These are phyloP conservation scores for Dioscorea dumetorum DNA, from an alignment of 106 monocot genomes.

Conservation along the genomic window DNA sequence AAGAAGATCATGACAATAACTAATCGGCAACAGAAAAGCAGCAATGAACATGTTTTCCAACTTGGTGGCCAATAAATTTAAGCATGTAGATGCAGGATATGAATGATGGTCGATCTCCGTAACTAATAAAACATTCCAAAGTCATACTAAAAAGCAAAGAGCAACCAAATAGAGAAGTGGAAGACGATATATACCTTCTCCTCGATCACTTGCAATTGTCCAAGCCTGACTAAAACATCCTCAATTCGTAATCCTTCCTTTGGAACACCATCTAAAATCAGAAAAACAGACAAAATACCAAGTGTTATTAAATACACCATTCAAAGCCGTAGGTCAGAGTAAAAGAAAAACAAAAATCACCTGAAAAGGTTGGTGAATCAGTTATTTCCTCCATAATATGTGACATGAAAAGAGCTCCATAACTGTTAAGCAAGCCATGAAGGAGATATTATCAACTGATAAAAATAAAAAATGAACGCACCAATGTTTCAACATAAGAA, in stretches of 20 bases:
- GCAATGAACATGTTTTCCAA: too few species aligned
- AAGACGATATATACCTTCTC: slow-evolving; percentile 54
- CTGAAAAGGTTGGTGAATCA: slow-evolving; percentile 67
- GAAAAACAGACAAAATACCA: slow-evolving; percentile 6
- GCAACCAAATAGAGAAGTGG: too few species aligned
- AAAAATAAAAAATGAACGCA: too few species aligned
- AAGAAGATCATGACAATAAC: too few species aligned
- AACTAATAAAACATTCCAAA: too few species aligned
- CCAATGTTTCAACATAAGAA: too few species aligned
- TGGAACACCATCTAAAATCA: slow-evolving; percentile 85
- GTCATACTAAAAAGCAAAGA: too few species aligned
- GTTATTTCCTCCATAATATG: slow-evolving; percentile 66
- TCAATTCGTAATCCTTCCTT: slow-evolving; percentile 80
- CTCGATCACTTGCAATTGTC: slow-evolving; percentile 55
- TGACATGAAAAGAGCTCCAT: slow-evolving; percentile 77
- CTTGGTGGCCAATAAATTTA: too few species aligned
- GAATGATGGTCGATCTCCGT: too few species aligned
- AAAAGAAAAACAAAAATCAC: slow-evolving; percentile 16
- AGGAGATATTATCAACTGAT: too few species aligned
- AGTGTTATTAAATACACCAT: background rate
- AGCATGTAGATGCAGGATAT: too few species aligned
- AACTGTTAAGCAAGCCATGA: slow-evolving; percentile 34
- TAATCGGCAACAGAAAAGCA: too few species aligned
- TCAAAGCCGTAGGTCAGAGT: background rate
- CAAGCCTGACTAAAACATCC: slow-evolving; percentile 80